phyloP scores from a whole-genome alignment of 306 rosid species.

The Amphicarpaea edgeworthii region DNA sequence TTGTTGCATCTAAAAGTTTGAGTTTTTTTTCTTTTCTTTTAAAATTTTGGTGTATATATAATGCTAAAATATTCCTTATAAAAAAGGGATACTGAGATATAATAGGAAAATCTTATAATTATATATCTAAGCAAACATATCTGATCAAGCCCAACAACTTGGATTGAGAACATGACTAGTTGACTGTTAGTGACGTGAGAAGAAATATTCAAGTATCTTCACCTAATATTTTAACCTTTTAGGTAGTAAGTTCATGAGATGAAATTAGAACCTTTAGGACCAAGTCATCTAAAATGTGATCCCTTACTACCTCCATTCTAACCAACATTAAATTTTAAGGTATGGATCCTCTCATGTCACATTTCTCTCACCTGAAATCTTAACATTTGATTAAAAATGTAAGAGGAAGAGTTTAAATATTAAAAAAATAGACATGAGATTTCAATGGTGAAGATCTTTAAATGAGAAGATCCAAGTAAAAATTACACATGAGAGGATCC shows the following conservation, averaged over 20 bases:
- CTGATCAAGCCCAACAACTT: background rate
- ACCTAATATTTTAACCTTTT: constrained; percentile 3
- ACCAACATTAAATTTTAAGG: too few relatives aligned
- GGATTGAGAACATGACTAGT: background rate
- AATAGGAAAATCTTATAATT: background rate
- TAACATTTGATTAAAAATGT: too few relatives aligned
- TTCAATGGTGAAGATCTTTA: too few relatives aligned
- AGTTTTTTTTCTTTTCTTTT: background rate
- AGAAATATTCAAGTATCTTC: background rate
- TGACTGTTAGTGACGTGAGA: background rate
- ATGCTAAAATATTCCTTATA: background rate
- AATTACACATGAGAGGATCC: too few relatives aligned
- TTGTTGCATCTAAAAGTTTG: background rate
- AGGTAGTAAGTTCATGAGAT: background rate
- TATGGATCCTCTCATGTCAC: too few relatives aligned
- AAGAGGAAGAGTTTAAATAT: too few relatives aligned
- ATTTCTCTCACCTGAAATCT: too few relatives aligned
- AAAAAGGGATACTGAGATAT: background rate
- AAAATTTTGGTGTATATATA: background rate
- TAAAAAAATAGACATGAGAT: too few relatives aligned
- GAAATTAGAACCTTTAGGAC: background rate
- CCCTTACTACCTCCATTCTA: too few relatives aligned
- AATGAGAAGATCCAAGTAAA: too few relatives aligned
- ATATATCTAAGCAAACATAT: background rate
- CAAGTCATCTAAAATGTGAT: background rate